phyloP scores from a whole-genome alignment of 73 alveolate species.

The Tetrahymena thermophila region DNA sequence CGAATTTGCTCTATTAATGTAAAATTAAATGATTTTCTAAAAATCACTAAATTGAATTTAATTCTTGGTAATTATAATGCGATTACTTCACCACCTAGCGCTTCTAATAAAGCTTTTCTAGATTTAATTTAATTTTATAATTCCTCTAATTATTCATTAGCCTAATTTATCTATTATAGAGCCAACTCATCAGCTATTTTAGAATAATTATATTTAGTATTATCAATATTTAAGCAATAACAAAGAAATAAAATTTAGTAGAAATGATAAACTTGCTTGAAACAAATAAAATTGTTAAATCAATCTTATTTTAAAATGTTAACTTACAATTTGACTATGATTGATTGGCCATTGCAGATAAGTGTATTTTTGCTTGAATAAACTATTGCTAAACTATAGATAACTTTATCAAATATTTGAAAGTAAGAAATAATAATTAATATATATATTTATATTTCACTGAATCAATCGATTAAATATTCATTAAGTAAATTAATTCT shows the following conservation, averaged over 20 bases:
- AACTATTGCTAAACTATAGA: too few species aligned
- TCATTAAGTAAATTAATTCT: too few species aligned
- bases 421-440: not conserved
- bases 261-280: too few species aligned
- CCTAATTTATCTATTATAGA: not conserved
- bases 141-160: not conserved
- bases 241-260: too few species aligned
- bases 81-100: not conserved
- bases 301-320: not conserved
- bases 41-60: not conserved
- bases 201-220: too few species aligned
- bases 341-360: not conserved
- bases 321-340: not conserved
- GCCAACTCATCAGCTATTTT: not conserved
- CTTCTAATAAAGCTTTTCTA: not conserved
- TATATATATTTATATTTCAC: not conserved
- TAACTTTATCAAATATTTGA: not conserved
- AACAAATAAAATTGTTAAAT: too few species aligned
- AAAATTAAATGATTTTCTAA: too few species aligned
- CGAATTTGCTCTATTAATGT: not conserved
- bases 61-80: not conserved
- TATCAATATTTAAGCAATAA: not conserved
- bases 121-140: not conserved
- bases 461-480: not conserved
- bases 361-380: too few species aligned